A percentile compares a stretch with the other conserved stretches of the same genome.
phyloP scores from a whole-genome alignment of 1,284 basidiomycete genomes.

The Cutaneotrichosporon sp. region DNA sequence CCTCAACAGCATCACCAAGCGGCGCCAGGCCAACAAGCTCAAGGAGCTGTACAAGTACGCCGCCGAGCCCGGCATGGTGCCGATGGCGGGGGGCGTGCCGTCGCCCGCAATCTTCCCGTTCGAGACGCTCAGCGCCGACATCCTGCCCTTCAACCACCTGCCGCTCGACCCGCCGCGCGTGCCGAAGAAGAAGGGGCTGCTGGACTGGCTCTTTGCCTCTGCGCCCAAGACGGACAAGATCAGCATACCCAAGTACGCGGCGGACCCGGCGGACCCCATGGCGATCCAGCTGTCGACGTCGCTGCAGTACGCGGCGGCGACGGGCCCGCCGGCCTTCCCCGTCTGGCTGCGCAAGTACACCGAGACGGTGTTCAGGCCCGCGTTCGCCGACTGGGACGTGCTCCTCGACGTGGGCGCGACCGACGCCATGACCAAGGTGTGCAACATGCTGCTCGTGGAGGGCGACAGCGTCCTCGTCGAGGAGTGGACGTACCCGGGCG shows the following conservation, averaged over 20 bases:
- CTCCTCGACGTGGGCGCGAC: slow-evolving; percentile 73
- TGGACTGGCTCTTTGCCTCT: slow-evolving; percentile 58
- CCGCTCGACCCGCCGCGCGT: slow-evolving; percentile 60
- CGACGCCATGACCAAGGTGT: slow-evolving; percentile 61
- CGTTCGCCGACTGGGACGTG: slow-evolving; percentile 65
- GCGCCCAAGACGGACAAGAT: slow-evolving; percentile 56
- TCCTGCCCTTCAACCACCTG: slow-evolving; percentile 43
- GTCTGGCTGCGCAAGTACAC: slow-evolving; percentile 61
- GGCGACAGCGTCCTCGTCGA: slow-evolving; percentile 72
- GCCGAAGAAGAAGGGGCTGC: slow-evolving; percentile 26
- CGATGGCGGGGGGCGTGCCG: slow-evolving; percentile 43
- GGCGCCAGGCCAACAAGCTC: slow-evolving; percentile 62
- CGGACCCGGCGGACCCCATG: slow-evolving; percentile 43
- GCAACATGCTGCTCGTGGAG: slow-evolving; percentile 65
- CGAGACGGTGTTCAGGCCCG: slow-evolving; percentile 66
- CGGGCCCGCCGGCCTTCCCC: slow-evolving; percentile 50
- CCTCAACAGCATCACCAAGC: slow-evolving; percentile 61
- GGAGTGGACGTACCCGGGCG: slow-evolving; percentile 57
- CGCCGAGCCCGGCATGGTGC: slow-evolving; percentile 37
- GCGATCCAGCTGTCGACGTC: slow-evolving; percentile 65
- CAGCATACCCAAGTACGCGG: slow-evolving; percentile 62
- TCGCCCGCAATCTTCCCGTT: slow-evolving; percentile 55
- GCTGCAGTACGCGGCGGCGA: slow-evolving; percentile 67
- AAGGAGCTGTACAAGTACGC: slow-evolving; percentile 58
- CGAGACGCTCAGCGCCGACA: slow-evolving; percentile 50